A percentile compares a stretch with the other conserved stretches of the same genome.
These are phyloP conservation scores for Carex cristatella DNA, from an alignment of 176 grass and related monocot genomes.

Conservation along the genomic window DNA sequence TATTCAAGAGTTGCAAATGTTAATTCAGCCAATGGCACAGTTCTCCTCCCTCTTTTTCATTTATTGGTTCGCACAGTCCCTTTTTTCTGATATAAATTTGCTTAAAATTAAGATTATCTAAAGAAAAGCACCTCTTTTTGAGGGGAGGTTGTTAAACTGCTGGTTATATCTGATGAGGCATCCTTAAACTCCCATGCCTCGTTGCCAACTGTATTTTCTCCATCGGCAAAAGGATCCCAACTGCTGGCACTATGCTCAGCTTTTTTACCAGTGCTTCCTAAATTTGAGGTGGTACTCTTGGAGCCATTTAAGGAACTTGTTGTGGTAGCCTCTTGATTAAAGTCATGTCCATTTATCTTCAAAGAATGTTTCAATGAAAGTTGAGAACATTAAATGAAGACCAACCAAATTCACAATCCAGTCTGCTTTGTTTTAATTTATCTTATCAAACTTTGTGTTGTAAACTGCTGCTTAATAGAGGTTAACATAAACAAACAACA, in stretches of 20 bases:
- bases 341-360: slow-evolving; percentile 21
- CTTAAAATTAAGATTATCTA: not conserved
- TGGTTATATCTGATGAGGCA: not conserved
- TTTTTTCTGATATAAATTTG: not conserved
- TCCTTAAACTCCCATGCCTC: slow-evolving; percentile 13
- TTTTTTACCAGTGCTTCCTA: not conserved
- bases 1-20: not conserved
- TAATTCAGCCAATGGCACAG: not conserved
- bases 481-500: not conserved
- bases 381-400: not conserved
- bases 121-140: slow-evolving; percentile 12
- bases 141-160: not conserved
- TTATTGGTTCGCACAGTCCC: not conserved
- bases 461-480: not conserved
- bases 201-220: slow-evolving; percentile 3
- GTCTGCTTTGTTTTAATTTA: not conserved
- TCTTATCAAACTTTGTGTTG: not conserved
- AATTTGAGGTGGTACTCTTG: slow-evolving; percentile 4
- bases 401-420: not conserved
- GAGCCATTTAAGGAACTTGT: slow-evolving; percentile 1
- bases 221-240: not conserved
- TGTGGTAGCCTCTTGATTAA: not conserved
- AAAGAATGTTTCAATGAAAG: not conserved
- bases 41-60: not conserved
- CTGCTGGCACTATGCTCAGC: not conserved